These are phyloP conservation scores for Salvia hispanica DNA, from an alignment of 257 asterid genomes.

Conservation along the genomic window DNA sequence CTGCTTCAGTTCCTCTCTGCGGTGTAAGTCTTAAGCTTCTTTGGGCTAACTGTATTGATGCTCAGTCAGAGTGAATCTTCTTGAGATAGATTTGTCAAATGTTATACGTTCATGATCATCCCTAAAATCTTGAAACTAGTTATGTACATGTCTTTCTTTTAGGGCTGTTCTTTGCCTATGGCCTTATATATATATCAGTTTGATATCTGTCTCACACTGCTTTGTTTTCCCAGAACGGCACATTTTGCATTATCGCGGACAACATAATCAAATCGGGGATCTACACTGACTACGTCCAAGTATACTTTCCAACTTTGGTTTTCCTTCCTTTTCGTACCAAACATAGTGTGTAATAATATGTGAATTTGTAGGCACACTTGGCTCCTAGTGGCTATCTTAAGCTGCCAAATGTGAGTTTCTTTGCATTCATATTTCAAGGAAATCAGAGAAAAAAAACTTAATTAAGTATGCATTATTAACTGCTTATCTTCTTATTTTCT, in stretches of 20 bases:
- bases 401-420: constrained; percentile 80
- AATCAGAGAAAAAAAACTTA: background rate
- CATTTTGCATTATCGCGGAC: constrained; percentile 79
- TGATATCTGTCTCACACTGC: constrained; percentile 9
- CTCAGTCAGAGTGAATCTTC: background rate
- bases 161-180: background rate
- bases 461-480: background rate
- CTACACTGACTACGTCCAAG: constrained; percentile 85
- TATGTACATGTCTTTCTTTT: background rate
- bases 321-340: background rate
- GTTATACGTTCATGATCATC: background rate
- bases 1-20: constrained; percentile 97
- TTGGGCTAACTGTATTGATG: background rate
- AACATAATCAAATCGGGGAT: constrained; percentile 63
- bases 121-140: background rate
- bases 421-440: constrained; percentile 5
- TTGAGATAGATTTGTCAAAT: background rate
- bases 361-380: constrained; percentile 75
- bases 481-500: background rate
- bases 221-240: constrained; percentile 64
- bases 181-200: background rate
- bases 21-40: constrained; percentile 64
- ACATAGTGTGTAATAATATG: constrained; percentile 17
- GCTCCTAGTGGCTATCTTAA: constrained; percentile 98
- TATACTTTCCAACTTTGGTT: constrained; percentile 31